Evolutionary conservation across 805 yeast genomes (phyloP).

Genomic region (Saturnispora dispora): DNA sequence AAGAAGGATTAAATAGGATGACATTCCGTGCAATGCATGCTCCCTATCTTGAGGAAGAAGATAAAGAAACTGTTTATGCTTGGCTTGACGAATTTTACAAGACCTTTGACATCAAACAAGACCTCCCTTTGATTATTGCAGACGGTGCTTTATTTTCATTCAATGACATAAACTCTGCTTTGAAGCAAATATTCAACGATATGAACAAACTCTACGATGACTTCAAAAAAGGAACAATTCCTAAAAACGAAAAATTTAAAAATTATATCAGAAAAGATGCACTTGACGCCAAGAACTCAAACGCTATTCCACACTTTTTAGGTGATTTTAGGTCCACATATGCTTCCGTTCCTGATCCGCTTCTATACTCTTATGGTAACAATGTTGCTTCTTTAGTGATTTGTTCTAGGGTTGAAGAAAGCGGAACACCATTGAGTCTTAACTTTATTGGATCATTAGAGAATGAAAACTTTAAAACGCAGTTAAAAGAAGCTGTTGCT

Average conservation of each 20-base stretch:
- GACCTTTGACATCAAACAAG: constrained; percentile 13
- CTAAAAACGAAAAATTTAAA: constrained; percentile 25
- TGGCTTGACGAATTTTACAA: constrained; percentile 4
- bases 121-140: constrained; percentile 45
- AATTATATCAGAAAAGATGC: constrained; percentile 37
- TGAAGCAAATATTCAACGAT: constrained; percentile 53
- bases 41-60: constrained; percentile 8
- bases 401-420: neutral
- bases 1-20: constrained; percentile 9
- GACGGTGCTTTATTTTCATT: constrained; percentile 64
- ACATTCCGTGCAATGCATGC: constrained; percentile 10
- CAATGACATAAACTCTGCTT: constrained; percentile 37
- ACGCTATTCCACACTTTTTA: constrained; percentile 41
- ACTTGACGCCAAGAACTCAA: constrained; percentile 35
- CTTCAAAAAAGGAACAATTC: constrained; percentile 23
- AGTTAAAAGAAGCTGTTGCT: constrained; percentile 33
- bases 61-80: neutral
- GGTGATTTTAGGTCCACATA: constrained; percentile 16
- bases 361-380: neutral
- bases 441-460: constrained; percentile 56
- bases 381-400: neutral
- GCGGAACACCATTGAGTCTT: constrained; percentile 20
- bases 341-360: neutral
- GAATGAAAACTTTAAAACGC: constrained; percentile 30
- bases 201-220: constrained; percentile 27